Evolutionary conservation across 176 grass and related monocot genomes (phyloP).

Genomic region (Microstegium vimineum): DNA sequence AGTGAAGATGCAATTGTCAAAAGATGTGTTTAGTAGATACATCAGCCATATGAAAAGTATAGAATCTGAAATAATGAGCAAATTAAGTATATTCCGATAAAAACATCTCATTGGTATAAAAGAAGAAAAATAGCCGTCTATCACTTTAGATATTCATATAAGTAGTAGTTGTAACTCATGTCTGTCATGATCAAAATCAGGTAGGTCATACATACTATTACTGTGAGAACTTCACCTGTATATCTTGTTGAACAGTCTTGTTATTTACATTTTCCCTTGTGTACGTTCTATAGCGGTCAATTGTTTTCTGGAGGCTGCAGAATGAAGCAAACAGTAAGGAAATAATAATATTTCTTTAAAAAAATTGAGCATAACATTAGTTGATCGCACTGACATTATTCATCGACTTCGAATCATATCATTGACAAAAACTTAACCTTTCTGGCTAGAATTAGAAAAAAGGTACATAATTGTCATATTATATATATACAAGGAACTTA

Average conservation of each 20-base stretch:
- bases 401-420: neutral
- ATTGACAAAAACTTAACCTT: neutral
- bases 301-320: constrained; percentile 51
- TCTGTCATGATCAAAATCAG: neutral
- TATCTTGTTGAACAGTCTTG: constrained; percentile 32
- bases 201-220: neutral
- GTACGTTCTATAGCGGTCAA: constrained; percentile 49
- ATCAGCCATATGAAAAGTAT: neutral
- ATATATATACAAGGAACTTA: neutral
- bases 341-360: neutral
- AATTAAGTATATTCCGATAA: neutral
- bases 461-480: neutral
- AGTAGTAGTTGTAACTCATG: neutral
- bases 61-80: neutral
- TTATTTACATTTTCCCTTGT: constrained; percentile 40
- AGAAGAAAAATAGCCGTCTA: neutral
- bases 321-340: constrained; percentile 6
- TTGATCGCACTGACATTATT: neutral
- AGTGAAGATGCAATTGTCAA: neutral
- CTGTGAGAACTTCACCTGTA: constrained; percentile 36
- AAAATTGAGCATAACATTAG: neutral
- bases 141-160: neutral
- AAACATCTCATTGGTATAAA: neutral
- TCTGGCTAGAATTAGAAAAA: neutral
- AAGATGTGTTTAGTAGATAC: neutral